Base-by-base conservation (phyloP, 2,329 filamentous ascomycete species). In the Fusarium sp. region DNA sequence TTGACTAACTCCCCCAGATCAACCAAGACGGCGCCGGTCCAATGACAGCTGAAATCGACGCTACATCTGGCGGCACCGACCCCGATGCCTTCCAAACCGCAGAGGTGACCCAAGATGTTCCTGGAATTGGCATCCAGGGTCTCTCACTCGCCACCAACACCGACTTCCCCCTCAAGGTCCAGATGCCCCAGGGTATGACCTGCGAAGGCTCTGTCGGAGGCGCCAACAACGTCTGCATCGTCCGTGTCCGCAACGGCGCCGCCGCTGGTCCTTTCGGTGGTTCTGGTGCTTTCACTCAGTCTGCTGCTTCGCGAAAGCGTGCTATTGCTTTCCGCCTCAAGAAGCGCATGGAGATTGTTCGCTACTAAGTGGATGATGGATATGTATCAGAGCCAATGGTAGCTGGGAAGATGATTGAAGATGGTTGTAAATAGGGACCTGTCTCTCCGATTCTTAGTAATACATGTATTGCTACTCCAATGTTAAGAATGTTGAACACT, bases 1-100 rank as follows among this genome's bases (percentile, higher is more conserved):
- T 4, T 7, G 1, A 18, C 44, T 67, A 45, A 67, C 64, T 17
- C 4, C 2, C 1, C 0, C 33, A 93, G 84, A 89, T 93, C 83
- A 93, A 93, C 86, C 90, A 92, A 81, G 91, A 93, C 76, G 91
- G 91, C 28, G 91, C 90, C 1, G 91, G 91, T 5, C 90, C 90
- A 4, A 82, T 93, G 54, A 87, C 84, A 36, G 90, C 90, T 14
- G 84, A 85, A 48, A 84, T 93, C 55, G 91, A 93, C 77, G 82
- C 85, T 47, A 91, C 90, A 33, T 92, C 90, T 4, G 90, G 89
- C 39, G 91, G 91, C 61, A 89, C 87, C 9, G 88, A 92, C 76
- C 42, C 86, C 31, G 77, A 81, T 45, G 91, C 91, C 36, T 93
- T 93, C 86, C 79, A 90, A 81, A 81, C 78, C 7, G 90, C 90